Conservation (phyloP, 306 rosid genomes). For the Benincasa hispida region DNA sequence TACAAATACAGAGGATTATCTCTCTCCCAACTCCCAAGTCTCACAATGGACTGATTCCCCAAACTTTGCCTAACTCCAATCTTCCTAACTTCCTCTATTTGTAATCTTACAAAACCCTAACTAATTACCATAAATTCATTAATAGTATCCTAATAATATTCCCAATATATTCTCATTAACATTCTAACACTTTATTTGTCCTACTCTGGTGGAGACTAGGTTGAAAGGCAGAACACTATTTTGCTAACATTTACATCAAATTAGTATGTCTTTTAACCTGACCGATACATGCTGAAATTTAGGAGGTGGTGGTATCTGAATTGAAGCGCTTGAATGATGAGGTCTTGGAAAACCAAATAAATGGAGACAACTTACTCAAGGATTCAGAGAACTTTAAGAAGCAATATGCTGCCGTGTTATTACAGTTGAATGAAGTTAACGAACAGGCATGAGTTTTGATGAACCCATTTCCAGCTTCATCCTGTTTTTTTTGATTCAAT, state of each 20-base stretch:
- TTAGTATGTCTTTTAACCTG: neutral
- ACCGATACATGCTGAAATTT: neutral
- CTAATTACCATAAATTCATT: neutral
- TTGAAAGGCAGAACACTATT: neutral
- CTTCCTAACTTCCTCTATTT: neutral
- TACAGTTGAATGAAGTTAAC: slow-evolving; percentile 69
- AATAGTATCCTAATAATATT: neutral
- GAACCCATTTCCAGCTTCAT: slow-evolving; percentile 9
- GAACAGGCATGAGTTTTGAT: slow-evolving; percentile 48
- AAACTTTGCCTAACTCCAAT: neutral
- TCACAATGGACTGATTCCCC: neutral
- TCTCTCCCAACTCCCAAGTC: neutral
- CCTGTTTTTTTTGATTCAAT: slow-evolving; percentile 6
- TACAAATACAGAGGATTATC: neutral
- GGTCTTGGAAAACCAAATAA: slow-evolving; percentile 50
- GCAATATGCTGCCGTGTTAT: slow-evolving; percentile 70
- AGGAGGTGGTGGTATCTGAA: slow-evolving; percentile 76
- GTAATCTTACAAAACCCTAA: neutral
- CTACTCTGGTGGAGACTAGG: neutral
- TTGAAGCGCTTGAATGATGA: slow-evolving; percentile 74
- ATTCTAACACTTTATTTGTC: neutral
- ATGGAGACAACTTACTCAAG: slow-evolving; percentile 45
- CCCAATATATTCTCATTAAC: neutral
- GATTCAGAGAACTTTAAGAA: slow-evolving; percentile 71
- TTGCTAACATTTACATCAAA: neutral